Base-by-base conservation (phyloP, 2,329 filamentous ascomycete species). In the Aureobasidium namibiae region DNA sequence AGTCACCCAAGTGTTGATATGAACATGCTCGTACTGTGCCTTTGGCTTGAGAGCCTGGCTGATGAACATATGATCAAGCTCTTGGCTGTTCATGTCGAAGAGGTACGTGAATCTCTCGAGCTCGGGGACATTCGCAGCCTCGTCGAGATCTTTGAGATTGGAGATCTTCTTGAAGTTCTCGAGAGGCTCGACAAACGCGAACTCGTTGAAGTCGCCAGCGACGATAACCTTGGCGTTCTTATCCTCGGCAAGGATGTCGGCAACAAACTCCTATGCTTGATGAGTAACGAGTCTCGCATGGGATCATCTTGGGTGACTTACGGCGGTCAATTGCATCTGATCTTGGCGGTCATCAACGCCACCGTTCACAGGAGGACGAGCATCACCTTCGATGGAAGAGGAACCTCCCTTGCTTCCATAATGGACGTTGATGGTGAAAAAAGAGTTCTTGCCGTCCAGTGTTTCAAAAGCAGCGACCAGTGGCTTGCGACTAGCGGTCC, bases 341-440 rank as follows among this genome's bases (percentile, higher is more conserved):
- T 72, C 67, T 1, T 73, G 72, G 23, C 87, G 77, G 64, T 80
- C 76, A 14, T 78, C 78, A 1, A 89, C 78, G 8, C 79, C 85
- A 9, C 79, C 80, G 68, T 90, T 89, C 10, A 87, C 75, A 0
- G 86, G 87, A 1, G 86, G 83, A 9, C 87, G 76, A 0, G 79
- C 73, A 65, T 89, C 85, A 8, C 86, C 86, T 62, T 88, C 80
- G 10, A 88, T 71, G 8, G 81, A 80, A 6, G 82, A 82, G 23
- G 82, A 81, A 38, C 86, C 86, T 29, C 84, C 84, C 73, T 89
- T 89, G 66, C 80, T 83, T 0, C 77, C 78, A 66, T 83, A 83
- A 73, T 89, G 86, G 39, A 89, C 83, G 67, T 89, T 89, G 62
- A 90, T 76, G 2, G 87, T 88, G 71, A 87, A 89, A 72, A 89